Conservation (phyloP, 1,139 yeast species). For the Protomyces inundatus region DNA sequence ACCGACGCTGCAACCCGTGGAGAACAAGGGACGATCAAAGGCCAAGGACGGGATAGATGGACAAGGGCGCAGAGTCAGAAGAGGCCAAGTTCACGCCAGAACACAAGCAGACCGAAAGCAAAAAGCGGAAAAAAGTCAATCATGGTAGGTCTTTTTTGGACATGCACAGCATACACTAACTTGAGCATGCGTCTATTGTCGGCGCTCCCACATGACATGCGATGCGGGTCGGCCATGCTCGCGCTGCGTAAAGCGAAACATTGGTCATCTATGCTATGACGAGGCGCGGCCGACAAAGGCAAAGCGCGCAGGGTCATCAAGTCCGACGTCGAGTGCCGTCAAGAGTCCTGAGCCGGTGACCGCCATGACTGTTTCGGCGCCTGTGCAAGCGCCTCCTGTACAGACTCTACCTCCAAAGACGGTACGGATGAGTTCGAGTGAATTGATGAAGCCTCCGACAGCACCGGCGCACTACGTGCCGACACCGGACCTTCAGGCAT, state of each 20-base stretch:
- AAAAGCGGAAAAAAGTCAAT: slow-evolving; percentile 24
- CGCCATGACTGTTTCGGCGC: not conserved
- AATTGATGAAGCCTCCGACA: slow-evolving; percentile 12
- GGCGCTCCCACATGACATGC: slow-evolving; percentile 92
- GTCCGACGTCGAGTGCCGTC: not conserved
- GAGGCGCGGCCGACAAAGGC: slow-evolving; percentile 46
- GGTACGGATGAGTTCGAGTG: not conserved
- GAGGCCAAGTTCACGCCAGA: not conserved
- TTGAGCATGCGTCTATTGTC: slow-evolving; percentile 82
- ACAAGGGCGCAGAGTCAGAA: not conserved
- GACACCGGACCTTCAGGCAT: not conserved
- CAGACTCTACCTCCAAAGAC: not conserved
- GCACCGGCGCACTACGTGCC: not conserved
- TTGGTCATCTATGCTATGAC: slow-evolving; percentile 84
- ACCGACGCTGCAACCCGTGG: too few species aligned
- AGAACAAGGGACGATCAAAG: too few species aligned
- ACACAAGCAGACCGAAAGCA: not conserved
- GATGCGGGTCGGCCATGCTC: slow-evolving; percentile 80
- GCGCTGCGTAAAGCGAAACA: slow-evolving; percentile 79
- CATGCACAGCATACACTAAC: not conserved
- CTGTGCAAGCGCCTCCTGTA: not conserved
- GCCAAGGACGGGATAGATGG: not conserved
- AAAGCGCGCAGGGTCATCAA: not conserved
- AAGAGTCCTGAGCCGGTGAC: not conserved
- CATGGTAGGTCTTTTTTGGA: not conserved